Percentiles rank a stretch among this genome's conserved stretches.
Evolutionary conservation across 192 early-diverging fungal genomes (phyloP).

Genomic region (Radiomyces spectabilis): DNA sequence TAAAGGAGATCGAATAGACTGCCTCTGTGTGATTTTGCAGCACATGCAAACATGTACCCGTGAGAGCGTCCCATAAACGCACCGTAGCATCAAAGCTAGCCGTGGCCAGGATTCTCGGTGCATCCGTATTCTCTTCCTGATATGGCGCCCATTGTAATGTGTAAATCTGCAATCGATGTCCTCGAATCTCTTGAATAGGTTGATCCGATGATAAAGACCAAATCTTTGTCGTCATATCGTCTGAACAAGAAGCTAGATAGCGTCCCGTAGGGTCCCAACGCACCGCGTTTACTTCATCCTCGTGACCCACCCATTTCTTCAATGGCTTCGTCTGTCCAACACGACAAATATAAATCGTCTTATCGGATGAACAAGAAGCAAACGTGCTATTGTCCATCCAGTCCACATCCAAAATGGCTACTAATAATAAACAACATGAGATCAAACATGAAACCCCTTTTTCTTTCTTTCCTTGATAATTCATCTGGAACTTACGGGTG

Average conservation of each 20-base stretch:
- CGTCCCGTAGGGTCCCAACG: conserved; percentile 63
- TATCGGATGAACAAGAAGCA: conserved; percentile 82
- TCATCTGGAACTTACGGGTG: conserved; percentile 26
- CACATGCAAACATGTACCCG: conserved; percentile 55
- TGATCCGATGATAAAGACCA: conserved; percentile 60
- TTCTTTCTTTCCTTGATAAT: not conserved
- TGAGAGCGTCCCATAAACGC: conserved; percentile 79
- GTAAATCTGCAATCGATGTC: conserved; percentile 74
- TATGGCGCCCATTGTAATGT: conserved; percentile 75
- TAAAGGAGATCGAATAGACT: conserved; percentile 71
- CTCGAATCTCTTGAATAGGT: conserved; percentile 50
- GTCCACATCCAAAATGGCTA: conserved; percentile 76
- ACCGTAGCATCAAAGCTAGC: conserved; percentile 77
- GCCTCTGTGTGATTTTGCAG: conserved; percentile 63
- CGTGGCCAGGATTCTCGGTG: conserved; percentile 54
- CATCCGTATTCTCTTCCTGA: conserved; percentile 4
- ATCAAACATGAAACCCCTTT: not conserved
- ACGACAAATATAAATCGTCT: conserved; percentile 71
- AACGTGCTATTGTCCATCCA: conserved; percentile 91
- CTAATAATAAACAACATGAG: conserved; percentile 11
- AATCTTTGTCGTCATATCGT: conserved; percentile 68
- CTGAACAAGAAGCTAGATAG: conserved; percentile 69
- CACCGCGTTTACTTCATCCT: conserved; percentile 72
- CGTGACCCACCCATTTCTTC: conserved; percentile 70
- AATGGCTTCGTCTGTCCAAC: conserved; percentile 63